Conservation (phyloP, 2,329 filamentous ascomycete genomes). For the Chaetomiaceae sp. region DNA sequence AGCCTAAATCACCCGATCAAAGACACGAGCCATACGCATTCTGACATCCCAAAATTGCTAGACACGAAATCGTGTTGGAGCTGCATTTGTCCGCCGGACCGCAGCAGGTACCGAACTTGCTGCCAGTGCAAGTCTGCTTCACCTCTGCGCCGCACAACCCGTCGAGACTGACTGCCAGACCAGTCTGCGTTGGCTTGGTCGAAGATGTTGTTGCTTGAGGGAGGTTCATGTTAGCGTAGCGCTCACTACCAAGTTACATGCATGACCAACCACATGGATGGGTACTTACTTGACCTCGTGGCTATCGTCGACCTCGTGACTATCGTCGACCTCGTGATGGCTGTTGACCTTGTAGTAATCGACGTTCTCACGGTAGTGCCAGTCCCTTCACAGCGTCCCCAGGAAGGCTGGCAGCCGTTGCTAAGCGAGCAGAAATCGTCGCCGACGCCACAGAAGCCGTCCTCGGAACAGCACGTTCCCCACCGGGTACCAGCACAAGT, state of each 20-base stretch:
- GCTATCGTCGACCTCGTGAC: neutral
- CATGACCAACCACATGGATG: too few relatives aligned
- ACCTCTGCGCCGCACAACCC: constrained; percentile 23
- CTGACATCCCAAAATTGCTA: constrained; percentile 25
- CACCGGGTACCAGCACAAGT: constrained; percentile 26
- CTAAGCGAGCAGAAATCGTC: constrained; percentile 21
- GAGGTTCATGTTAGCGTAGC: neutral
- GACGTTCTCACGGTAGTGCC: neutral
- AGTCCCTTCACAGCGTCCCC: constrained; percentile 17
- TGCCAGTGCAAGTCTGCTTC: constrained; percentile 24
- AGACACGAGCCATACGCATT: constrained; percentile 22
- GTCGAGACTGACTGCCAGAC: constrained; percentile 19
- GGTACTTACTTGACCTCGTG: neutral
- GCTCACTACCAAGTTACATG: too few relatives aligned
- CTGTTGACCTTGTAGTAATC: neutral
- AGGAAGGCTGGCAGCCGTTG: constrained; percentile 24
- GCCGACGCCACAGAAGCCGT: constrained; percentile 23
- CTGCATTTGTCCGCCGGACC: constrained; percentile 19
- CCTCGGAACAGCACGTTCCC: constrained; percentile 26
- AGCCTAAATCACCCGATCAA: constrained; percentile 1
- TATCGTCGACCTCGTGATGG: neutral
- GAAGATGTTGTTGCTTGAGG: neutral
- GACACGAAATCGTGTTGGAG: constrained; percentile 21
- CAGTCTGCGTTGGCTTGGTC: constrained; percentile 11
- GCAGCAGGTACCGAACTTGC: constrained; percentile 25